Percentiles rank a stretch among this genome's conserved stretches.
Evolutionary conservation across 2,329 filamentous ascomycete genomes (phyloP).

Genomic region (Trichoderma sp.): DNA sequence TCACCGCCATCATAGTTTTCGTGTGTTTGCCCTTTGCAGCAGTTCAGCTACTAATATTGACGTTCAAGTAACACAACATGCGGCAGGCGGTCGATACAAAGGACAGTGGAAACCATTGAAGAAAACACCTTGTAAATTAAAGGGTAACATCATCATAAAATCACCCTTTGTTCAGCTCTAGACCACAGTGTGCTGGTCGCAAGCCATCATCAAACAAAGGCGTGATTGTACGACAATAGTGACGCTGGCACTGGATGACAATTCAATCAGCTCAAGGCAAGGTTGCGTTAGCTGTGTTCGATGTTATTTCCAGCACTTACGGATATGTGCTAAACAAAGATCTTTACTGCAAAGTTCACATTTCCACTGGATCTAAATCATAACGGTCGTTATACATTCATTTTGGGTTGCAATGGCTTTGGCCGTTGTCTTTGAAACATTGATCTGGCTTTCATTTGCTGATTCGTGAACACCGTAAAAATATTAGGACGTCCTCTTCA

Average conservation of each 20-base stretch:
- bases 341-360: background rate
- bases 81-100: background rate
- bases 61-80: constrained; percentile 1
- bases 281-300: background rate
- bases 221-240: background rate
- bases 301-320: background rate
- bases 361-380: background rate
- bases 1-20: background rate
- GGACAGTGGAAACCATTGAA: background rate
- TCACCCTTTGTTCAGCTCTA: background rate
- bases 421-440: background rate
- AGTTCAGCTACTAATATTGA: background rate
- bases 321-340: background rate
- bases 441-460: background rate
- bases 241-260: background rate
- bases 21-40: no score
- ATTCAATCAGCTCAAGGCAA: background rate
- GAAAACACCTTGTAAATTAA: background rate
- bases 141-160: no score
- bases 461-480: background rate
- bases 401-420: background rate
- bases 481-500: fast-evolving
- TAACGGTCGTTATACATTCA: background rate
- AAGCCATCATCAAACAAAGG: background rate
- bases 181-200: background rate